Base-by-base conservation (phyloP, 2,329 filamentous ascomycete species). In the Fusarium lyarnte region DNA sequence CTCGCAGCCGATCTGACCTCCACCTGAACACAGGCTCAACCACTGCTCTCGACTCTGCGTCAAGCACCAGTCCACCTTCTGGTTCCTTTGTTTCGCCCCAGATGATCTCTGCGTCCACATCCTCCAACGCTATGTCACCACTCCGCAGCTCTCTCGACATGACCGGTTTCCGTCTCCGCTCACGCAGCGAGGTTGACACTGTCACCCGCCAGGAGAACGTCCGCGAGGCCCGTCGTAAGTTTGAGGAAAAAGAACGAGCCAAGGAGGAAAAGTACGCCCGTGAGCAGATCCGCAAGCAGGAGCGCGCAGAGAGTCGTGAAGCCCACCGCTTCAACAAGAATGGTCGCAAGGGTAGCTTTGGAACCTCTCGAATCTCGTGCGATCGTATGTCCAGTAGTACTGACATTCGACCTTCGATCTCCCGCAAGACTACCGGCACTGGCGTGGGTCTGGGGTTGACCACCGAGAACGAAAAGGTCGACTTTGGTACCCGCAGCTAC, bases 231-330 rank as follows among this genome's bases (percentile, higher is more conserved):
- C 88, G 90, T 58, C 87, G 88, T 74, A 89, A 88, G 76, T 91
- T 91, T 69, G 86, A 90, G 76, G 87, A 89, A 77, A 89, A 87
- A 77, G 89, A 92, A 78, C 84, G 84, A 21, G 82, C 82, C 58
- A 91, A 91, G 80, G 87, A 90, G 39, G 89, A 90, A 77, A 91
- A 90, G 76, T 88, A 88, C 53, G 88, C 87, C 21, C 86, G 86
- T 17, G 87, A 90, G 73, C 85, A 90, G 81, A 84, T 87, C 63
- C 85, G 84, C 70, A 89, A 87, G 67, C 85, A 87, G 39, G 89
- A 91, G 77, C 88, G 88, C 51, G 85, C 85, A n/a, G 86, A 88
- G 62, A 85, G 83, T 74, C 89, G 87, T 76, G 88, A 89, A 66
- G 87, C 87, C 2, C 83, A 84, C 41, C 84, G 85, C 63, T 79